Evolutionary conservation across 2,329 filamentous ascomycete species (phyloP).

Genomic region (Chaetomium strumarium): DNA sequence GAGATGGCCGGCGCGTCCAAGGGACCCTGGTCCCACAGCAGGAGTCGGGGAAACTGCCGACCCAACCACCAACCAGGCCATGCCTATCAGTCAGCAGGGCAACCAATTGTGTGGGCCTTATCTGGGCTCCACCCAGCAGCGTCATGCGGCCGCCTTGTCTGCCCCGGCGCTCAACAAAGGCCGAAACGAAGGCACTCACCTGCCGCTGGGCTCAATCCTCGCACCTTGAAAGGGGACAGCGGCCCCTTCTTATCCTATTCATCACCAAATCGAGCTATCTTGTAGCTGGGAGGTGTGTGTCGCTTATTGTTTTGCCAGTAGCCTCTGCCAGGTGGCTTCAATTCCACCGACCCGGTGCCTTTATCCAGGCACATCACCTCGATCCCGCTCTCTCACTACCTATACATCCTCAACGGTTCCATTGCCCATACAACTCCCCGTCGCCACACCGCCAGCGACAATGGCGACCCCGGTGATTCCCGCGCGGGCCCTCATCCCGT

Average conservation of each 20-base stretch:
- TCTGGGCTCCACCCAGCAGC: slow-evolving; percentile 2
- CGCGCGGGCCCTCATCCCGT: slow-evolving; percentile 64
- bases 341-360: slow-evolving; percentile 6
- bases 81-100: slow-evolving; percentile 17
- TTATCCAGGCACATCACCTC: slow-evolving; percentile 7
- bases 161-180: slow-evolving; percentile 9
- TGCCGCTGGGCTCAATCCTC: background rate
- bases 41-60: no score
- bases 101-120: background rate
- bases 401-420: background rate
- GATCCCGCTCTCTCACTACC: background rate
- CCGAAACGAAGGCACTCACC: background rate
- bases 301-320: background rate
- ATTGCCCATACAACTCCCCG: background rate
- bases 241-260: slow-evolving; percentile 4
- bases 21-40: no score
- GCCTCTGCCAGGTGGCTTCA: slow-evolving; percentile 2
- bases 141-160: slow-evolving; percentile 12
- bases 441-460: background rate
- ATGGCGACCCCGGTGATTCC: slow-evolving; percentile 51
- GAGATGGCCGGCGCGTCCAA: no score
- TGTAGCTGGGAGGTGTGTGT: background rate
- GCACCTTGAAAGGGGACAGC: background rate
- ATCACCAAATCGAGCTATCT: slow-evolving; percentile 1
- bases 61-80: background rate